A percentile compares a stretch with the other conserved stretches of the same genome.
Conservation (phyloP, 495 filamentous ascomycete species). For the Neurospora discreta region DNA sequence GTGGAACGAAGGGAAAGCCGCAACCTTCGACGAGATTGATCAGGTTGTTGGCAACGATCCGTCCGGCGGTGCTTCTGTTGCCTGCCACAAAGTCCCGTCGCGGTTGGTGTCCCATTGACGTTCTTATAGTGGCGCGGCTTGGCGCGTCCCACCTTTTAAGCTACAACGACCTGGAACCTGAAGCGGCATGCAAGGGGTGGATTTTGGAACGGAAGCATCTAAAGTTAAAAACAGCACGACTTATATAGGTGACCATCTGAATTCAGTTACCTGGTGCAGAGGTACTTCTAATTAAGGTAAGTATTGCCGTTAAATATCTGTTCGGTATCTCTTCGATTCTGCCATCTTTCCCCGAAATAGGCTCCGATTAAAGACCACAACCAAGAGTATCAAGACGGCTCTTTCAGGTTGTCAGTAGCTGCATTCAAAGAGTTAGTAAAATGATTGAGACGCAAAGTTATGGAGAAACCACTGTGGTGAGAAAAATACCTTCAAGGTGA, state of each 20-base stretch:
- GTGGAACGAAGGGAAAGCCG: neutral
- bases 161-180: neutral
- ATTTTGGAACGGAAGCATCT: neutral
- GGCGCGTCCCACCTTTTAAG: neutral
- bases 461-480: neutral
- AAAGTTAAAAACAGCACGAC: neutral
- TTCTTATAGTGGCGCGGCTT: neutral
- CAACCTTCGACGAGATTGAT: neutral
- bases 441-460: neutral
- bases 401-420: conserved; percentile 81
- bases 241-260: neutral
- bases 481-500: conserved; percentile 74
- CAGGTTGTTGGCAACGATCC: neutral
- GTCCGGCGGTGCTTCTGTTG: neutral
- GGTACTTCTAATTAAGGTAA: neutral
- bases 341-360: neutral
- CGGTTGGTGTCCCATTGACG: neutral
- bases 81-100: neutral
- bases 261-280: neutral
- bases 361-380: neutral
- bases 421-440: neutral
- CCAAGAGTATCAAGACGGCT: conserved; percentile 47
- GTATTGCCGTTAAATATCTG: neutral
- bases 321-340: neutral
- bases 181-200: neutral